Evolutionary conservation across 257 asterid genomes (phyloP).

Genomic region (Forsythia suspensa): DNA sequence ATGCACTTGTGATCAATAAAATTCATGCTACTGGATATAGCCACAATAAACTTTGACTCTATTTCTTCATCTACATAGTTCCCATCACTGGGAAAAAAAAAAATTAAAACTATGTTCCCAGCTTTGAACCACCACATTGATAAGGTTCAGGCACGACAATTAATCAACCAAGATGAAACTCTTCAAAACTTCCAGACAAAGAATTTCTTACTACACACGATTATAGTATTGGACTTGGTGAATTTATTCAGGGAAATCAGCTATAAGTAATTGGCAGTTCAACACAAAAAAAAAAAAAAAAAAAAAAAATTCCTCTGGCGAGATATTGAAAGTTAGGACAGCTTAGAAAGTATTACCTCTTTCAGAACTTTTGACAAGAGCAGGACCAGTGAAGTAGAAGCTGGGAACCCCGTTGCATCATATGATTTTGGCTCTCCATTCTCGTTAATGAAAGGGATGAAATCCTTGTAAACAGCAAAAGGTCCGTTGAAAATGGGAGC

Average conservation of each 20-base stretch:
- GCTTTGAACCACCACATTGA: neutral
- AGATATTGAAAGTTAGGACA: neutral
- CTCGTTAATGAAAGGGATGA: constrained; percentile 70
- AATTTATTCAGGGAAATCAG: neutral
- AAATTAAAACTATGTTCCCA: neutral
- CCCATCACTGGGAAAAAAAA: neutral
- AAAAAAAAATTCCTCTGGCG: too few species aligned
- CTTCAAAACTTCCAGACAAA: constrained; percentile 2
- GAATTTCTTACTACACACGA: neutral
- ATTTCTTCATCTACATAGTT: neutral
- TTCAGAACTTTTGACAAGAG: constrained; percentile 70
- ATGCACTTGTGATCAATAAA: neutral
- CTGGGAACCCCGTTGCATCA: constrained; percentile 79
- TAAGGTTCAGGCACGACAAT: neutral
- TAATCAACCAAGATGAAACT: neutral
- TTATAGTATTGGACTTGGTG: neutral
- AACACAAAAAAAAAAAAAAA: neutral
- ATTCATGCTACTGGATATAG: neutral
- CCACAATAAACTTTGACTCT: neutral
- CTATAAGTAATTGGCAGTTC: neutral
- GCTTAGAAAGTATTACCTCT: constrained; percentile 46
- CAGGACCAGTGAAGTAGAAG: constrained; percentile 65
- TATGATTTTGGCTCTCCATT: constrained; percentile 79
- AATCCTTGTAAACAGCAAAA: constrained; percentile 87
- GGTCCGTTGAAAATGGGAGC: constrained; percentile 80